Percentiles rank a stretch among this genome's conserved stretches.
Conservation (phyloP, 495 filamentous ascomycete genomes). For the Podospora conica region DNA sequence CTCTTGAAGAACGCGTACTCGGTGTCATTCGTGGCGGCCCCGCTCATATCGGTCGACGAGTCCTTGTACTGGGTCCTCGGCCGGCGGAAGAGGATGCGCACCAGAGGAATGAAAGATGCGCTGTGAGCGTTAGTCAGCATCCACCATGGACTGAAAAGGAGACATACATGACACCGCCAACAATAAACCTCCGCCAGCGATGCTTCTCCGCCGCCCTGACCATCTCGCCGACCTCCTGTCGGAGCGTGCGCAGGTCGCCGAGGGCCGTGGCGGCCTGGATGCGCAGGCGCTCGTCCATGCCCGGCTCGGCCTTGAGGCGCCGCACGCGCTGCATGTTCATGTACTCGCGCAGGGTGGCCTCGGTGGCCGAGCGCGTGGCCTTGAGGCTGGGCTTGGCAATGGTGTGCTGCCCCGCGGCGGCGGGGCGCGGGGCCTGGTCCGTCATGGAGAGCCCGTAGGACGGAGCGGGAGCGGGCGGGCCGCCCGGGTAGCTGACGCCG, state of each 20-base stretch:
- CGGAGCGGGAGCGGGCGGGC: constrained; percentile 10
- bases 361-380: constrained; percentile 19
- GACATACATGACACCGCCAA: constrained; percentile 38
- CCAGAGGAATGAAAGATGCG: constrained; percentile 38
- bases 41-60: not conserved
- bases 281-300: constrained; percentile 29
- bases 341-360: constrained; percentile 34
- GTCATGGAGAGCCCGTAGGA: constrained; percentile 8
- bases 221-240: constrained; percentile 26
- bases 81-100: constrained; percentile 37
- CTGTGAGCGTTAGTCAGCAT: constrained; percentile 16
- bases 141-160: not conserved
- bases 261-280: constrained; percentile 31
- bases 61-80: constrained; percentile 18
- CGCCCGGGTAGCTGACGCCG: constrained; percentile 4
- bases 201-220: constrained; percentile 30
- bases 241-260: constrained; percentile 28
- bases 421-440: constrained; percentile 14
- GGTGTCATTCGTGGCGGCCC: constrained; percentile 31
- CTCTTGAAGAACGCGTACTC: constrained; percentile 43
- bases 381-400: constrained; percentile 13
- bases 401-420: constrained; percentile 10
- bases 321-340: constrained; percentile 26
- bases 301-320: constrained; percentile 11
- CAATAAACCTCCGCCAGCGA: constrained; percentile 37